Percentiles rank a stretch among this genome's conserved stretches.
phyloP scores from a whole-genome alignment of 163 green algal species.

The Scenedesmus sp. region DNA sequence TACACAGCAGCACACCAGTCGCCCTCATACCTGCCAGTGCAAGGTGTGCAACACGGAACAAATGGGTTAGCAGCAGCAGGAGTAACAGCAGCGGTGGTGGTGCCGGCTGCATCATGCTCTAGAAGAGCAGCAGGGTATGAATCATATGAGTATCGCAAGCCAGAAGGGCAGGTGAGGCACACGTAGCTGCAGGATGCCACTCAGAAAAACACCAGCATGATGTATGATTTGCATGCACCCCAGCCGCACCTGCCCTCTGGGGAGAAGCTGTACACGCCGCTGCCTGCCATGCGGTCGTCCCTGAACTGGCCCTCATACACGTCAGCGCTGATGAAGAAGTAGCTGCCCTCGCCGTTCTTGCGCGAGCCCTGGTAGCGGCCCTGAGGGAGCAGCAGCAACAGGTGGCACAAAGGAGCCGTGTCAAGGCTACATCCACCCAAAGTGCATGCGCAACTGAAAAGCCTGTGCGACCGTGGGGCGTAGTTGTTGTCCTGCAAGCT shows the following conservation, averaged over 20 bases:
- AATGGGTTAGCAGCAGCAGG: background rate
- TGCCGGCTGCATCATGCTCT: too few species aligned
- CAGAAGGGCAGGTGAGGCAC: too few species aligned
- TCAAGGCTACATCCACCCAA: too few species aligned
- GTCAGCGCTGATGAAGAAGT: constrained; percentile 81
- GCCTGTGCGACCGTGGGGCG: too few species aligned
- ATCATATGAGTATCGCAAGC: too few species aligned
- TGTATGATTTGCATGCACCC: too few species aligned
- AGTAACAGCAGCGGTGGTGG: background rate
- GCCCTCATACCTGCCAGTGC: constrained; percentile 67
- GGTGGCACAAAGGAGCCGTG: too few species aligned
- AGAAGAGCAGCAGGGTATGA: too few species aligned
- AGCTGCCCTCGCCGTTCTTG: constrained; percentile 79
- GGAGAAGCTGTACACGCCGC: constrained; percentile 81
- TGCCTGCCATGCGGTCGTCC: constrained; percentile 77
- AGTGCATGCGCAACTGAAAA: too few species aligned
- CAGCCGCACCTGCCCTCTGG: constrained; percentile 60
- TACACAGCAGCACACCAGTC: constrained; percentile 75
- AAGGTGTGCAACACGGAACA: background rate
- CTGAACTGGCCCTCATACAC: constrained; percentile 83
- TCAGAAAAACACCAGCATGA: too few species aligned
- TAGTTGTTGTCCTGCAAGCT: too few species aligned
- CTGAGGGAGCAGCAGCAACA: constrained; percentile 27
- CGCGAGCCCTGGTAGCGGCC: constrained; percentile 64
- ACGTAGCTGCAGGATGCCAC: too few species aligned